Evolutionary conservation across 2,329 filamentous ascomycete genomes (phyloP).

Genomic region (Calonectria leucothoes): DNA sequence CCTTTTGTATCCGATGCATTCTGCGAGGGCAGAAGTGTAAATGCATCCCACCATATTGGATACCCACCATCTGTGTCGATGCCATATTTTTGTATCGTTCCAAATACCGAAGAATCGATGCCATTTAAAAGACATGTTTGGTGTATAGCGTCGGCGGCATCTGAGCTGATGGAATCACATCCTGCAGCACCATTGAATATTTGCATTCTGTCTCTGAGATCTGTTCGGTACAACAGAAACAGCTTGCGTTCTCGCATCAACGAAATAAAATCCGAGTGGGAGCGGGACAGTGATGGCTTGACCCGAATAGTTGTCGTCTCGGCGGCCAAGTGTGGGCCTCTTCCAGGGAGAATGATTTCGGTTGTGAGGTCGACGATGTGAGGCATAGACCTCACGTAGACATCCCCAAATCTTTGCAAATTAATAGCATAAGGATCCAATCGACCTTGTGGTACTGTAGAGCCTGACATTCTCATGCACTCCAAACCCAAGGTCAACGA

Average conservation of each 20-base stretch:
- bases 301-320: neutral
- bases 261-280: conserved; percentile 6
- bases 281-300: neutral
- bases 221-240: neutral
- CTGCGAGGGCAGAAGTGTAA: neutral
- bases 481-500: neutral
- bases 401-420: conserved; percentile 1
- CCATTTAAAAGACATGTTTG: neutral
- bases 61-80: neutral
- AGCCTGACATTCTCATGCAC: neutral
- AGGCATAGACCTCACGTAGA: conserved; percentile 4
- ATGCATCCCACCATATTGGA: conserved; percentile 17
- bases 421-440: neutral
- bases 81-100: neutral
- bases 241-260: conserved; percentile 8
- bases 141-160: neutral
- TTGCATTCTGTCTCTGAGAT: neutral
- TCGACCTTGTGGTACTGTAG: neutral
- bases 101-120: neutral
- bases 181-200: neutral
- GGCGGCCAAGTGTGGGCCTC: neutral
- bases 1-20: neutral
- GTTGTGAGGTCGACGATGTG: neutral
- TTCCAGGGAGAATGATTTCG: neutral
- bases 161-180: neutral